Conservation (phyloP, 164 flowering plant genomes). For the Berberis thunbergii region DNA sequence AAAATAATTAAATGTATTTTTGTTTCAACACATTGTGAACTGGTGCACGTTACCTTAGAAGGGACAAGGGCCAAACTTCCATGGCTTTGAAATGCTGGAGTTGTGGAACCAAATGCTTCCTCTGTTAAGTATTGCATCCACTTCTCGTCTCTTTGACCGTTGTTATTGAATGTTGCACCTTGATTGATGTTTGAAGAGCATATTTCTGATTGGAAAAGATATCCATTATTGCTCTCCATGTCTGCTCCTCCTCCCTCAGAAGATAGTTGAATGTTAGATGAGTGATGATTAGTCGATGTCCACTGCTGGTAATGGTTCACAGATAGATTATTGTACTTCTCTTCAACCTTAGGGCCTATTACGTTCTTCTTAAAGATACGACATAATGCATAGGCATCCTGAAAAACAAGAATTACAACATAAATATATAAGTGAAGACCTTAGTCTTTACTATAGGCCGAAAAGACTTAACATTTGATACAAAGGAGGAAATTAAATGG, state of each 20-base stretch:
- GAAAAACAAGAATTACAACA: neutral
- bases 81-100: constrained; percentile 26
- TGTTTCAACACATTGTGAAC: neutral
- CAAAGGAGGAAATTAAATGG: too few relatives aligned
- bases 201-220: constrained; percentile 25
- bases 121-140: constrained; percentile 64
- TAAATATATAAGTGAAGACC: neutral
- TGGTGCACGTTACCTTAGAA: constrained; percentile 39
- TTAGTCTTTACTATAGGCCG: neutral
- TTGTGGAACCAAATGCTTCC: constrained; percentile 33
- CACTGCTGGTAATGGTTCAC: constrained; percentile 11
- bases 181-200: constrained; percentile 20
- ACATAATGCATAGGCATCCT: constrained; percentile 95
- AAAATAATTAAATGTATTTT: too few relatives aligned
- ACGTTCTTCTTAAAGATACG: constrained; percentile 79
- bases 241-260: constrained; percentile 48
- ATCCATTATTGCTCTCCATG: constrained; percentile 22
- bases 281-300: constrained; percentile 22
- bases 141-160: constrained; percentile 24
- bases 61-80: constrained; percentile 32
- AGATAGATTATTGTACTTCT: constrained; percentile 11
- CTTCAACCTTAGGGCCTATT: constrained; percentile 31
- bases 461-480: too few relatives aligned
- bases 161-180: constrained; percentile 13
- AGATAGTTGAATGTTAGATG: constrained; percentile 37